Evolutionary conservation across 2,329 filamentous ascomycete genomes (phyloP), one percentile per base, ranked within the genome.

Genomic region (Calonectria pauciramosa): DNA sequence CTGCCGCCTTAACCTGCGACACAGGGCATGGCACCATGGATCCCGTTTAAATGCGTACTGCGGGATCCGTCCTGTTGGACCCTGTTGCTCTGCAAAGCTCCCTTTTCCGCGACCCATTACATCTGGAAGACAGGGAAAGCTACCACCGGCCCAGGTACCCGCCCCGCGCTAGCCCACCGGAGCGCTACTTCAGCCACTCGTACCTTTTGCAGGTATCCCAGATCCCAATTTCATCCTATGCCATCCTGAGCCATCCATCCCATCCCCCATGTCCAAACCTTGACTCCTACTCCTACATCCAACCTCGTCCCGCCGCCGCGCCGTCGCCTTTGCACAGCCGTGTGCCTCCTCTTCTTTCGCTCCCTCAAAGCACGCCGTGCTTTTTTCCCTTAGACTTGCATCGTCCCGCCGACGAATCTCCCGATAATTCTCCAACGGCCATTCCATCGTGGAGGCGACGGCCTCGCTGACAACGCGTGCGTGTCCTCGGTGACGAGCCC

Each of bases 241-340:
- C 60, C 60, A 66, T 66, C 38, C 67, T 56, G 30, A 51, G 68
- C 68, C 68, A 70, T 67, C 64, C 66, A 69, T 67, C 59, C 41
- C 71, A 69, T 68, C 59, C 68, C 68, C 71, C 71, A 73, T 73
- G 71, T 73, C 60, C 70, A 73, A 75, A 73, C 73, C 73, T 75
- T 73, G 70, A 69, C 66, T 72, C 63, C 70, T 72, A 51, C 73
- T 56, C 52, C 28, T 63, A 36, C 60, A 54, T 71, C 51, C 68
- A 68, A 69, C 59, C 69, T 68, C 36, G 66, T 71, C 52, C 54
- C 66, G 56, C 54, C 52, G 59, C 54, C 60, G 64, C 67, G 56
- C 54, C 60, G 59, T 59, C 66, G 56, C 54, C 49, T 72, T 51
- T 60, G 41, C 32, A 52, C 56, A n/a, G 52, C 72, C 36, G 56